Percentiles rank a stretch among this genome's conserved stretches.
Evolutionary conservation across 208 protist genomes (phyloP).

Genomic region (Trichomonas vaginalis): DNA sequence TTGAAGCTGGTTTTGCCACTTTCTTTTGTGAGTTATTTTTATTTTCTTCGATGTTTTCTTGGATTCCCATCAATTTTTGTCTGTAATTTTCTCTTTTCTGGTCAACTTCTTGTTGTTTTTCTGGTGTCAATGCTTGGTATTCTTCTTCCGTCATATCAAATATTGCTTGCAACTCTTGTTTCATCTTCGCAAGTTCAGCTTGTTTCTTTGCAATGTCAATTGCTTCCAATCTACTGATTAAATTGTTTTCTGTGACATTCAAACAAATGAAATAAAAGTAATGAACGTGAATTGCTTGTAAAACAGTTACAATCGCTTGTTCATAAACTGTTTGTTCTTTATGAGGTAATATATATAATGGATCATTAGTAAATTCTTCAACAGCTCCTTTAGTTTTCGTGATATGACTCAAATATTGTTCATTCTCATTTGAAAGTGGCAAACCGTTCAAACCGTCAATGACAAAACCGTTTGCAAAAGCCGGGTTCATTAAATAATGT

Average conservation of each 20-base stretch:
- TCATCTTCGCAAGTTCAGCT: not conserved
- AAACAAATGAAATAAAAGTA: not conserved
- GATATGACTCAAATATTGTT: not conserved
- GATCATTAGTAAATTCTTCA: not conserved
- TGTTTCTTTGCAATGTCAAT: not conserved
- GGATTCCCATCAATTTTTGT: not conserved
- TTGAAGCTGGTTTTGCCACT: not conserved
- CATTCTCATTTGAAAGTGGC: not conserved
- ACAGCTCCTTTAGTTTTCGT: not conserved
- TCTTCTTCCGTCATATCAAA: constrained; percentile 12
- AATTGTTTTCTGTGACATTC: not conserved
- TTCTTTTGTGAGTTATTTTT: not conserved
- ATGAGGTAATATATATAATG: not conserved
- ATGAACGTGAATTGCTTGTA: not conserved
- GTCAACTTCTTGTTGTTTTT: not conserved
- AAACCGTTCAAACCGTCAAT: not conserved
- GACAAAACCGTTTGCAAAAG: not conserved
- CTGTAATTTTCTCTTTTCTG: not conserved
- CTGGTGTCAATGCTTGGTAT: not conserved
- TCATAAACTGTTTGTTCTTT: not conserved
- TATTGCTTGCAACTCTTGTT: not conserved
- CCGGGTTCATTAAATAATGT: not conserved
- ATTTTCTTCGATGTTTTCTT: not conserved
- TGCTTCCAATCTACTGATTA: not conserved
- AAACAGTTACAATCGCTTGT: not conserved